Base-by-base conservation (phyloP, 495 filamentous ascomycete species). In the Hamigera avellanea region DNA sequence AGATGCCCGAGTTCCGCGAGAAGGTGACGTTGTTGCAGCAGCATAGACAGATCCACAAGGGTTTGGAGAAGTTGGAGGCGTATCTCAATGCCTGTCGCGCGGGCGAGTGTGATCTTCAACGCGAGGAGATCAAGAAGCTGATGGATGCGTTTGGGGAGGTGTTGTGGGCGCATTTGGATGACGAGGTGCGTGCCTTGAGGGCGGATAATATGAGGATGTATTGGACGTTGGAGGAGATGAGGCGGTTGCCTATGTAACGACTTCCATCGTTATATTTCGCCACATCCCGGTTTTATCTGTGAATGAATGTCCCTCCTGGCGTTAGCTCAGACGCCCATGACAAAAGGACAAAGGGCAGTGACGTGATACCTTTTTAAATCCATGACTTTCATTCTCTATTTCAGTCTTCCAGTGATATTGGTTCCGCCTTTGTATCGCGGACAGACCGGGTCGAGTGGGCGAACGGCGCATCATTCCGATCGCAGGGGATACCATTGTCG, bases 171-270 rank as follows among this genome's bases (percentile, higher is more conserved):
- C 83, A 89, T 65, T 53, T 89, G 35, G 77, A 82, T 42, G 69
- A 86, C 39, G 83, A 87, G 62, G 81, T 87, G 3, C 43, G 64
- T 45, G 70, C 75, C 19, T 53, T 89, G 2, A 69, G 72, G 3
- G 81, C 86, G 30, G 83, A 91, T 50, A 89, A 86, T 53, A 93
- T 95, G 88, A 67, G 86, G 48, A 75, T 70, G 48, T 86, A 80
- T 56, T 95, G 85, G 84, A 79, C 66, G 0, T 18, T 75, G 27
- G 73, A 81, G 37, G 88, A 94, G 65, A 80, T 95, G 61, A 66
- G 59, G 50, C 46, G 60, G 27, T 68, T 95, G 54, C 80, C 78
- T 1, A 82, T 86, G 57, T 87, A 46, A 50, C 21, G 21, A n/a
- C n/a, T n/a, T n/a, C n/a, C n/a, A n/a, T n/a, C n/a, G n/a, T 30